Percentiles rank a stretch among this genome's conserved stretches.
phyloP scores from a whole-genome alignment of 352 stramenopile genomes.

The Phytophthora pisi region DNA sequence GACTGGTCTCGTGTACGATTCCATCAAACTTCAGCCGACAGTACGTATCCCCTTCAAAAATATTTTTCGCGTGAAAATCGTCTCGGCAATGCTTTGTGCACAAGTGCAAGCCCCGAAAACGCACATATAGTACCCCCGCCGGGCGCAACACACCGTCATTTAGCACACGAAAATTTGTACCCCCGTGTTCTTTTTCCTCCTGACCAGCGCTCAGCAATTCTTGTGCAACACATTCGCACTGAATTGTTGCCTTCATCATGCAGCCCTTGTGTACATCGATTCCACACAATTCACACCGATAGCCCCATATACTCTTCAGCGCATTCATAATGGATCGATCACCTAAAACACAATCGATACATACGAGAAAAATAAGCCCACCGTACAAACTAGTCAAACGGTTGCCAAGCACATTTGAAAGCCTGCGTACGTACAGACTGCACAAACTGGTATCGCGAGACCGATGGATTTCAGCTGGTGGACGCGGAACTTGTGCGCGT shows the following conservation, averaged over 20 bases:
- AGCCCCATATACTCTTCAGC: conserved; percentile 61
- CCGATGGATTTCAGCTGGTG: conserved; percentile 88
- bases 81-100: conserved; percentile 86
- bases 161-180: conserved; percentile 52
- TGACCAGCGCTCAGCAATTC: conserved; percentile 28
- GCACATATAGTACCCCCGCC: conserved; percentile 72
- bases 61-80: conserved; percentile 84
- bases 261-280: conserved; percentile 88
- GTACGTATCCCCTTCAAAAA: conserved; percentile 89
- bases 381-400: background rate
- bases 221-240: conserved; percentile 66
- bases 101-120: conserved; percentile 80
- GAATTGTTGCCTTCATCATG: conserved; percentile 88
- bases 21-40: conserved; percentile 74
- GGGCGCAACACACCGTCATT: conserved; percentile 45
- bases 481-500: conserved; percentile 87
- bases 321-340: conserved; percentile 88
- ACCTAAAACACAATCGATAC: conserved; percentile 30
- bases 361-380: conserved; percentile 19
- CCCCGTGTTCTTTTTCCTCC: conserved; percentile 37
- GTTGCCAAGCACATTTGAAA: background rate
- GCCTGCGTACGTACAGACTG: conserved; percentile 61
- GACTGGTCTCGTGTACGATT: conserved; percentile 77
- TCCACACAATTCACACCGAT: conserved; percentile 79
- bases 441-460: conserved; percentile 77